Base-by-base conservation (phyloP, 2,329 filamentous ascomycete genomes). In the Cladophialophora exuberans region DNA sequence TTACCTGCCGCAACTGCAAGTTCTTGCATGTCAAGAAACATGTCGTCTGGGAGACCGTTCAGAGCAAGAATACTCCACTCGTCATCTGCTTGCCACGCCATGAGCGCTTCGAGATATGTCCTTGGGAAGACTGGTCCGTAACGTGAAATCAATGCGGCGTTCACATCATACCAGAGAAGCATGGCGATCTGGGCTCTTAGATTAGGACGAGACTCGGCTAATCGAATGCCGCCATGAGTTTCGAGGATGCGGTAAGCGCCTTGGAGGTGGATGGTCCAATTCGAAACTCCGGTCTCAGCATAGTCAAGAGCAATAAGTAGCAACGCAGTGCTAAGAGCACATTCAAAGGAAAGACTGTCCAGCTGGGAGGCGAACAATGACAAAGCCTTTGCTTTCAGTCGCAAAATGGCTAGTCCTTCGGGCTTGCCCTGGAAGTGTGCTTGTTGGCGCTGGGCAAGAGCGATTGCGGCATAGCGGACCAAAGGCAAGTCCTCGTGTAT, bases 41-140 rank as follows among this genome's bases (percentile, higher is more conserved):
- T 53, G 17, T 39, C 51, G 47, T 62, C 60, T 1, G 60, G 60
- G 10, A 60, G 50, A 11, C 60, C 60, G 15, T 60, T 62, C 3
- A 62, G 57, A 18, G 50, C 56, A 31, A 62, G 54, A 6, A 62
- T 56, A 31, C 57, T 62, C 60, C 60, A 62, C 51, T 62, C 57
- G 26, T n/a, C 41, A 22, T 60, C 60, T n/a, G 45, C 38, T 33
- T 60, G 56, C 57, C 57, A 62, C 6, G 35, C 28, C 57, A 62
- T 60, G 18, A 62, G 39, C 4, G 53, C 43, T 31, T 60, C 47
- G 7, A 59, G 35, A 41, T 62, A 62, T 2, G 11, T 26, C 26
- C 54, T 22, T 13, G 60, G 60, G 26, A 62, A 62, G 5, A 53
- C 45, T 6, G 60, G 60, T 20, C 56, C 48, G 18, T 42, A 46